Evolutionary conservation across 306 rosid species (phyloP).

Genomic region (Rosa chinensis): DNA sequence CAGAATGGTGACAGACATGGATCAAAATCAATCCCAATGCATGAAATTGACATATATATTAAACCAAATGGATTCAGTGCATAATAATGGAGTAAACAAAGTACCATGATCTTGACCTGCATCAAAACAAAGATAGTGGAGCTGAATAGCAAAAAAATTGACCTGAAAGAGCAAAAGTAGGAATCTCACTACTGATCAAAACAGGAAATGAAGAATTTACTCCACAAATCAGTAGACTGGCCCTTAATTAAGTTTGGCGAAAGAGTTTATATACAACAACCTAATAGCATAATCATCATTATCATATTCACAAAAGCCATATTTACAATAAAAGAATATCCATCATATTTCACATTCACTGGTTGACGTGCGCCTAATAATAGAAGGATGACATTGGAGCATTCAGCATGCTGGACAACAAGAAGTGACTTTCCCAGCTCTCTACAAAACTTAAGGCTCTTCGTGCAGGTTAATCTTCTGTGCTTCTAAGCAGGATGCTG

Average conservation of each 20-base stretch:
- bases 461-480: background rate
- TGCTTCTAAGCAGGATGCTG: conserved; percentile 10
- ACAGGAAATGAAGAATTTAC: background rate
- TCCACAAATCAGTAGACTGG: background rate
- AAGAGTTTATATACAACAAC: conserved; percentile 1
- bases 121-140: background rate
- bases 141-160: background rate
- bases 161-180: background rate
- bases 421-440: background rate
- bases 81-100: background rate
- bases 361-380: background rate
- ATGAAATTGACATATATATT: background rate
- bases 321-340: background rate
- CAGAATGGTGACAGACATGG: background rate
- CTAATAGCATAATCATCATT: background rate
- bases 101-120: background rate
- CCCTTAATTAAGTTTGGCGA: background rate
- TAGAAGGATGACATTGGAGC: conserved; percentile 12
- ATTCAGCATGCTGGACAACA: conserved; percentile 5
- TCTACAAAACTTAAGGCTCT: conserved; percentile 5
- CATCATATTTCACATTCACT: conserved; percentile 10
- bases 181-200: background rate
- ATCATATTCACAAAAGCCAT: conserved; percentile 9
- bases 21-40: background rate
- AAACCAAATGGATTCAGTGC: conserved; percentile 1